Percentiles rank a stretch among this genome's conserved stretches.
phyloP scores from a whole-genome alignment of 1,284 basidiomycete species.

The Rhodotorula mucilaginosa region DNA sequence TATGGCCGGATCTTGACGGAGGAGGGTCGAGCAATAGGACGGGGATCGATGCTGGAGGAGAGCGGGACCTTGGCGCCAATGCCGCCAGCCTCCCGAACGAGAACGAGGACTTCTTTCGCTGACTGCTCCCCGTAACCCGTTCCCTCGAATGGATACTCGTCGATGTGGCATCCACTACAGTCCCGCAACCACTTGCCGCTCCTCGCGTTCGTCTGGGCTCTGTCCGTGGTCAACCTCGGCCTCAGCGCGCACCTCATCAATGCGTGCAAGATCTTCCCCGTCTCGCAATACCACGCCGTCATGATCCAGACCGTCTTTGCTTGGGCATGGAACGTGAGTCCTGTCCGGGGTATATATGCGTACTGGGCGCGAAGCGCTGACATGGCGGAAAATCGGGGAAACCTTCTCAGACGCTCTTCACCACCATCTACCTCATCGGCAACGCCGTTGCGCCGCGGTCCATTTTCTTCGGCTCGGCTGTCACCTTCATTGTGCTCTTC shows the following conservation, averaged over 20 bases:
- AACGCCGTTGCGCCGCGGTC: not conserved
- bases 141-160: not conserved
- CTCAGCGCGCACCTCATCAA: constrained; percentile 13
- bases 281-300: not conserved
- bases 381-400: too few species aligned
- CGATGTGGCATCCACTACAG: not conserved
- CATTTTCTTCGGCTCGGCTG: constrained; percentile 16
- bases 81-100: too few species aligned
- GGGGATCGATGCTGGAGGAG: too few species aligned
- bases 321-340: constrained; percentile 8
- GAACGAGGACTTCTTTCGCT: not conserved
- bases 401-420: not conserved
- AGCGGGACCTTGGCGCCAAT: too few species aligned
- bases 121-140: not conserved
- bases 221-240: constrained; percentile 14
- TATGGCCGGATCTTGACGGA: not conserved
- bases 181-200: not conserved
- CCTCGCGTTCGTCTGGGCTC: constrained; percentile 5
- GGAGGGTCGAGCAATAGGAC: too few species aligned
- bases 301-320: constrained; percentile 19
- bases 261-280: constrained; percentile 2
- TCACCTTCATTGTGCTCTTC: constrained; percentile 22
- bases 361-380: not conserved
- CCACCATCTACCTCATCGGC: constrained; percentile 21
- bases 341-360: not conserved